Percentiles rank a stretch among this genome's conserved stretches.
These are phyloP conservation scores for Thielaviopsis cerberus DNA, from an alignment of 2,329 filamentous ascomycete genomes.

Conservation along the genomic window DNA sequence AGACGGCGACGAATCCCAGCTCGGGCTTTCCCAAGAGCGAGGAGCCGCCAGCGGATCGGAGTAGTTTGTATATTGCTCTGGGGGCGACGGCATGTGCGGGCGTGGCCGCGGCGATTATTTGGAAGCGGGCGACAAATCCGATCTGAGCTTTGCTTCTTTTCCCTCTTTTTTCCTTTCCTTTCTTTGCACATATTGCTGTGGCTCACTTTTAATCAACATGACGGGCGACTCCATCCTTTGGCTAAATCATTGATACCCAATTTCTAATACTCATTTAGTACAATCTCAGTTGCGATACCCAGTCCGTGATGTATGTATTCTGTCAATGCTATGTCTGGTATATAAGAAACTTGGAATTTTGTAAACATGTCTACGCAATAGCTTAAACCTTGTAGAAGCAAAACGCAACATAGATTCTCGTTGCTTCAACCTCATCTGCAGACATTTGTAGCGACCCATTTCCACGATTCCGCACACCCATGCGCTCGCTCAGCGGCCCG, in stretches of 20 bases:
- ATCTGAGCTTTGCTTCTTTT: conserved; percentile 14
- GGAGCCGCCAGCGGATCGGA: conserved; percentile 67
- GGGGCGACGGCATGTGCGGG: conserved; percentile 51
- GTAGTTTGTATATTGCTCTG: conserved; percentile 68
- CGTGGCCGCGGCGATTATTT: conserved; percentile 46
- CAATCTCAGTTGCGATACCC: background rate
- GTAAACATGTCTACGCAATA: background rate
- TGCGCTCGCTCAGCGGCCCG: conserved; percentile 77
- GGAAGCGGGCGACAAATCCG: conserved; percentile 37
- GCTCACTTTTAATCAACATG: background rate
- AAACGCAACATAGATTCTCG: conserved; percentile 80
- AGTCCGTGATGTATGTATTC: background rate
- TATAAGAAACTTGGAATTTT: background rate
- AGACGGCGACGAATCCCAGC: conserved; percentile 77
- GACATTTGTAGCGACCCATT: conserved; percentile 51
- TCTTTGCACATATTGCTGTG: background rate
- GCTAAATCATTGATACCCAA: background rate
- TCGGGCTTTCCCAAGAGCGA: conserved; percentile 78
- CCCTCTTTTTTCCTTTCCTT: background rate
- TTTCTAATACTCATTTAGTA: background rate
- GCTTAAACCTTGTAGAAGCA: conserved; percentile 83
- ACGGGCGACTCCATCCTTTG: background rate
- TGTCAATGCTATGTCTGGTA: background rate
- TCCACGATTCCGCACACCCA: conserved; percentile 67
- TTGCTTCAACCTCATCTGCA: conserved; percentile 81